Percentiles rank a stretch among this genome's conserved stretches.
Conservation (phyloP, 805 yeast species). For the Maudiozyma serrabonitensis region DNA sequence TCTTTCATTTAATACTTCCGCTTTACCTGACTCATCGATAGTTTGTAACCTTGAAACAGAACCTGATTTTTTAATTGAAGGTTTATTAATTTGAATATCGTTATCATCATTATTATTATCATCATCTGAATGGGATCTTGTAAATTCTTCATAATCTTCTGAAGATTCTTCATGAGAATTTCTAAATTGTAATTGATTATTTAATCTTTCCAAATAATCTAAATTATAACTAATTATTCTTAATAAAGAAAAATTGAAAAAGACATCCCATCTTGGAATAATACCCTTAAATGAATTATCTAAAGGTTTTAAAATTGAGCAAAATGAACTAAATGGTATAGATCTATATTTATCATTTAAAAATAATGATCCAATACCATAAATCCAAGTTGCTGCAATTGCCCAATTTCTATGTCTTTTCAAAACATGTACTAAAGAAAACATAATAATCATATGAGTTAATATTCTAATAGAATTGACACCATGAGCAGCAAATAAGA, state of each 20-base stretch:
- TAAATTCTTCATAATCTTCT: background rate
- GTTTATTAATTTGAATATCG: background rate
- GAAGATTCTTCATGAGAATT: background rate
- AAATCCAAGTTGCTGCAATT: conserved; percentile 51
- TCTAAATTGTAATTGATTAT: conserved; percentile 37
- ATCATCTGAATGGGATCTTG: background rate
- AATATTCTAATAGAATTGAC: conserved; percentile 54
- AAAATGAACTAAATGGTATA: conserved; percentile 38
- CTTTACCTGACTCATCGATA: conserved; percentile 11
- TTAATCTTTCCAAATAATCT: conserved; percentile 50
- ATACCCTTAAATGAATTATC: conserved; percentile 65
- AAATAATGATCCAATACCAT: conserved; percentile 71
- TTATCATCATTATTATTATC: background rate
- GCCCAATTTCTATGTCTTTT: conserved; percentile 32
- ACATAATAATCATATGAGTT: conserved; percentile 48
- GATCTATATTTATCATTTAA: conserved; percentile 60
- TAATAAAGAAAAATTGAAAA: conserved; percentile 79
- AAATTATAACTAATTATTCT: conserved; percentile 75
- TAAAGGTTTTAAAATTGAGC: conserved; percentile 36
- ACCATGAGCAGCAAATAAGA: conserved; percentile 73
- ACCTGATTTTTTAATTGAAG: conserved; percentile 3
- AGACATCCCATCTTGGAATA: conserved; percentile 90
- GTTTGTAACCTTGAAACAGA: conserved; percentile 9
- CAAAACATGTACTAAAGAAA: conserved; percentile 18
- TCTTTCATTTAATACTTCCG: conserved; percentile 40